Percentiles rank a stretch among this genome's conserved stretches.
Conservation (phyloP, 495 filamentous ascomycete species). For the Podospora pseudocomata region DNA sequence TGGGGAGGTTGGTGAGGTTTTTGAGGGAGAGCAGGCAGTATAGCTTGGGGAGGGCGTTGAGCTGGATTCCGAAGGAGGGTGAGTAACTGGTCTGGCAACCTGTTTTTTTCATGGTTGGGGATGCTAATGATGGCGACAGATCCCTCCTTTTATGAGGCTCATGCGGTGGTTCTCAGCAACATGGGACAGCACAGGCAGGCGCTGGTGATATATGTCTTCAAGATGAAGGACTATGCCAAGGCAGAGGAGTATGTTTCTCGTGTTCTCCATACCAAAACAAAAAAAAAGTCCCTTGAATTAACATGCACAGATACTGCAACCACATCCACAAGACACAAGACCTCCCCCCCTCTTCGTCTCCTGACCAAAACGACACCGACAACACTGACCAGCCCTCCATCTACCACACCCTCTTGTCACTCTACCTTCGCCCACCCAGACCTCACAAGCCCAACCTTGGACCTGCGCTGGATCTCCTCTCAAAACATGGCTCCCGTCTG, state of each 20-base stretch:
- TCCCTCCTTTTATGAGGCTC: constrained; percentile 80
- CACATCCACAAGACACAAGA: constrained; percentile 64
- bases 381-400: constrained; percentile 66
- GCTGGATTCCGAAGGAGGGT: constrained; percentile 75
- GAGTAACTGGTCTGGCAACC: constrained; percentile 28
- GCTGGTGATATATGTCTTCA: constrained; percentile 93
- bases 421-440: constrained; percentile 82
- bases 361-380: constrained; percentile 46
- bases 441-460: constrained; percentile 68
- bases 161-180: constrained; percentile 88
- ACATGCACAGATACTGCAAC: constrained; percentile 73
- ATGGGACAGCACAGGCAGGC: constrained; percentile 96
- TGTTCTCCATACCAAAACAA: too few relatives aligned
- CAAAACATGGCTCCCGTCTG: constrained; percentile 84
- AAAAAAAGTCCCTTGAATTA: not conserved
- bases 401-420: constrained; percentile 82
- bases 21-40: constrained; percentile 75
- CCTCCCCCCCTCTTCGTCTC: constrained; percentile 39
- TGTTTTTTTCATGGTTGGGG: too few relatives aligned
- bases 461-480: constrained; percentile 81
- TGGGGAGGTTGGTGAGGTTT: constrained; percentile 66
- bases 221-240: constrained; percentile 77
- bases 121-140: constrained; percentile 45
- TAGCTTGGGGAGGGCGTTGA: constrained; percentile 69
- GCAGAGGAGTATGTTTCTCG: constrained; percentile 74